Evolutionary conservation across 2,329 filamentous ascomycete species (phyloP).

Genomic region (Colletotrichum spaethianum): DNA sequence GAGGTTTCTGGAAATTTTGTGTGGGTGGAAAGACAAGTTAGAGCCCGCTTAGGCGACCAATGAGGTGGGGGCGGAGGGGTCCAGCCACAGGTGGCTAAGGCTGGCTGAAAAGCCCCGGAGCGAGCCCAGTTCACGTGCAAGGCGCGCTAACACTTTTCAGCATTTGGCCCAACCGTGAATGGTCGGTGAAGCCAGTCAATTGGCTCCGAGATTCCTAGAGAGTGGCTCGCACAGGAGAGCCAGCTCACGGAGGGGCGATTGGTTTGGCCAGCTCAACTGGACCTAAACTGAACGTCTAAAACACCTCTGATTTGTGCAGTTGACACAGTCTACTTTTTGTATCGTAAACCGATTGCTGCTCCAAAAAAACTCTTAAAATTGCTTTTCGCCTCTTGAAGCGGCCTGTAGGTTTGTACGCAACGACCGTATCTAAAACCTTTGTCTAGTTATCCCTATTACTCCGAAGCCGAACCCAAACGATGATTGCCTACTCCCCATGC

Average conservation of each 20-base stretch:
- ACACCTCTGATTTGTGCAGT: background rate
- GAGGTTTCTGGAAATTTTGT: constrained; percentile 32
- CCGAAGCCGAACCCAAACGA: constrained; percentile 34
- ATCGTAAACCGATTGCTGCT: no score
- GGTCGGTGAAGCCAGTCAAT: background rate
- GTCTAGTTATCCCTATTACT: constrained; percentile 36
- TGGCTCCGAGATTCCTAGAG: background rate
- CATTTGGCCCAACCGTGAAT: background rate
- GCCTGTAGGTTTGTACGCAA: background rate
- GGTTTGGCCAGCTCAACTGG: background rate
- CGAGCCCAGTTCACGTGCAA: constrained; percentile 30
- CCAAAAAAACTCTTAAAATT: background rate
- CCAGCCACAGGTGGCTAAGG: constrained; percentile 32
- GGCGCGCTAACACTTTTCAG: background rate
- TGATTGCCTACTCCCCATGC: background rate
- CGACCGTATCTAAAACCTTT: background rate
- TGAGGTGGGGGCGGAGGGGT: constrained; percentile 44
- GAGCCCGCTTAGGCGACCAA: constrained; percentile 57
- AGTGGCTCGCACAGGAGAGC: background rate
- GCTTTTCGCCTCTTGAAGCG: background rate
- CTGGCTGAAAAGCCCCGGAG: constrained; percentile 3
- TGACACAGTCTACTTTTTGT: background rate
- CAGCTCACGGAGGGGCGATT: background rate
- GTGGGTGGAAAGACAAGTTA: constrained; percentile 43
- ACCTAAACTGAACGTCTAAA: background rate